Evolutionary conservation across 768 basidiomycete species (phyloP).

Genomic region (Pleurotus cornucopiae): DNA sequence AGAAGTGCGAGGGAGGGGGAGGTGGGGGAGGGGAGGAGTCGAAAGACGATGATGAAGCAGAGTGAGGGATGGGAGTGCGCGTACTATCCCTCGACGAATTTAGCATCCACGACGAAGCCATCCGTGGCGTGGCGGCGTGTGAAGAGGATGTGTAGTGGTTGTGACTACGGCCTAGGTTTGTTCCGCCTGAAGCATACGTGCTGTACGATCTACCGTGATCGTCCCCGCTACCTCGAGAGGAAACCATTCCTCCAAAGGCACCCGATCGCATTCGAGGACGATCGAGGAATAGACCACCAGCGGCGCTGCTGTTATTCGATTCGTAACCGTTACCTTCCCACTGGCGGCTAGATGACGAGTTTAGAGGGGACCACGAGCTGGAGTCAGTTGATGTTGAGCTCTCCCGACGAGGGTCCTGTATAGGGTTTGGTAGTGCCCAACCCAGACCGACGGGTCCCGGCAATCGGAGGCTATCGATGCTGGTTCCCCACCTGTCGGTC

Average conservation of each 20-base stretch:
- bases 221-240: constrained; percentile 28
- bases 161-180: not conserved
- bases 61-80: constrained; percentile 27
- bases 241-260: constrained; percentile 23
- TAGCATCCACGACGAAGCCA: constrained; percentile 31
- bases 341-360: constrained; percentile 28
- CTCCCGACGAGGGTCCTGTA: constrained; percentile 30
- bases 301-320: constrained; percentile 15
- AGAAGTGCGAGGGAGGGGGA: constrained; percentile 24
- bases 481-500: not conserved
- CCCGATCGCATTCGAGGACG: constrained; percentile 33
- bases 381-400: constrained; percentile 18
- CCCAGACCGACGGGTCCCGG: constrained; percentile 13
- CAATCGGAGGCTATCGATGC: not conserved
- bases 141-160: not conserved
- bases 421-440: constrained; percentile 15
- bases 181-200: not conserved
- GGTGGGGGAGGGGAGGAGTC: constrained; percentile 9
- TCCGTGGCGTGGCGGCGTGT: not conserved
- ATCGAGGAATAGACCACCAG: constrained; percentile 23
- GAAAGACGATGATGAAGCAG: constrained; percentile 26
- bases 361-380: constrained; percentile 32
- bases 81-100: constrained; percentile 26
- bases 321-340: constrained; percentile 35
- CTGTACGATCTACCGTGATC: constrained; percentile 1